These are phyloP conservation scores for Dothideomycetes sp. DNA, from an alignment of 2,329 filamentous ascomycete species.

Conservation along the genomic window DNA sequence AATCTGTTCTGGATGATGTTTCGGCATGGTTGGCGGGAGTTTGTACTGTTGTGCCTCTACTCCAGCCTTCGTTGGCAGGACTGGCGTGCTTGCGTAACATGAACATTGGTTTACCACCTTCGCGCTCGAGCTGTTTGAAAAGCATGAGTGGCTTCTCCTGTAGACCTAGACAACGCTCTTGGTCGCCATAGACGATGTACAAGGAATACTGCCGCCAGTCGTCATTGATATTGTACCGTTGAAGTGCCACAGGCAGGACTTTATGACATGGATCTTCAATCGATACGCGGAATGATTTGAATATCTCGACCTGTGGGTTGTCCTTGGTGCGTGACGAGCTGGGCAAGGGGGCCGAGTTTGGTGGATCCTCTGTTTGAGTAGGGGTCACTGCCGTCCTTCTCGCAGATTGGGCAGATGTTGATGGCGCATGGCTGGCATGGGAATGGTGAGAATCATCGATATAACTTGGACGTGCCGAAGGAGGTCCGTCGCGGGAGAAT, in stretches of 20 bases:
- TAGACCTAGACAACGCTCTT: conserved; percentile 83
- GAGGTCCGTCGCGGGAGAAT: conserved; percentile 22
- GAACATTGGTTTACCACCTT: conserved; percentile 98
- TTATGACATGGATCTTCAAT: conserved; percentile 98
- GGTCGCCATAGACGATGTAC: conserved; percentile 98
- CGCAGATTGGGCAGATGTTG: conserved; percentile 22
- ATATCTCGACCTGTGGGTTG: conserved; percentile 71
- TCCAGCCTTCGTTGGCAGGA: conserved; percentile 24
- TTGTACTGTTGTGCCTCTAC: conserved; percentile 1
- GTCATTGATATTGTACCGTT: conserved; percentile 97
- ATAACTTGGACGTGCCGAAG: conserved; percentile 16
- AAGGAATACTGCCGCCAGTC: conserved; percentile 96
- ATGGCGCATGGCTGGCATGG: conserved; percentile 21
- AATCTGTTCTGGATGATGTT: no score
- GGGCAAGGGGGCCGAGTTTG: conserved; percentile 8
- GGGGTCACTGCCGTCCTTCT: conserved; percentile 21
- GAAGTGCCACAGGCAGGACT: conserved; percentile 86
- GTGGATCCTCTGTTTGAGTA: conserved; percentile 8
- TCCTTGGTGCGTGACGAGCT: conserved; percentile 17
- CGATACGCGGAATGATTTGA: conserved; percentile 96
- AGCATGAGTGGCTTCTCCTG: conserved; percentile 91
- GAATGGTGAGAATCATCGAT: conserved; percentile 16
- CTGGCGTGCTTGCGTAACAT: conserved; percentile 67
- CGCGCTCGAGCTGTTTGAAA: conserved; percentile 94
- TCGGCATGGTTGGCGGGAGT: neutral